Percentiles rank a stretch among this genome's conserved stretches.
Evolutionary conservation across 2,329 filamentous ascomycete species (phyloP).

Genomic region (Magnaporthiopsis incrustans): DNA sequence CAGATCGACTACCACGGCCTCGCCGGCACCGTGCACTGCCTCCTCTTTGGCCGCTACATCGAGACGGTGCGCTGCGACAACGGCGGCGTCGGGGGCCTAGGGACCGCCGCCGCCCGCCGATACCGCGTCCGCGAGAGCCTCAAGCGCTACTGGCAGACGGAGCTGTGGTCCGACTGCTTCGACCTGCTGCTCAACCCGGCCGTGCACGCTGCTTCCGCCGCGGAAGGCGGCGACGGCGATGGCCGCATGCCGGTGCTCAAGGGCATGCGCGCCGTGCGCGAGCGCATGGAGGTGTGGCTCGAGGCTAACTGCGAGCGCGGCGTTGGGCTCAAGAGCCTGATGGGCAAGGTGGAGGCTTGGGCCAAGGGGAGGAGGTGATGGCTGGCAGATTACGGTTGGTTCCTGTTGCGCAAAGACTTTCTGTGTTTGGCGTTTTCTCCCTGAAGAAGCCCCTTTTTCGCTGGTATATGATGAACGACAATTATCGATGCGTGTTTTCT

Average conservation of each 20-base stretch:
- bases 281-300: constrained; percentile 79
- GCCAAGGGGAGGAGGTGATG: constrained; percentile 26
- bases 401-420: constrained; percentile 7
- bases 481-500: no score
- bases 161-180: constrained; percentile 80
- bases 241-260: constrained; percentile 61
- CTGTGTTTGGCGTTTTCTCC: neutral
- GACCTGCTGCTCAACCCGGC: constrained; percentile 79
- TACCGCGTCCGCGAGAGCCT: constrained; percentile 77
- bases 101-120: constrained; percentile 46
- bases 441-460: no score
- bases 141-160: constrained; percentile 95
- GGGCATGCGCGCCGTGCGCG: constrained; percentile 60
- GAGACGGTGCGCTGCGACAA: constrained; percentile 57
- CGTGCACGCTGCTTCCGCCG: constrained; percentile 48
- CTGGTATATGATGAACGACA: no score
- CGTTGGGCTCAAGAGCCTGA: constrained; percentile 59
- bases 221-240: constrained; percentile 22
- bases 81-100: constrained; percentile 39
- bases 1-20: constrained; percentile 95
- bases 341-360: constrained; percentile 55
- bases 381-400: constrained; percentile 1
- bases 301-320: constrained; percentile 77
- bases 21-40: constrained; percentile 76
- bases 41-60: constrained; percentile 93